Percentiles rank a stretch among this genome's conserved stretches.
Evolutionary conservation across 257 asterid species (phyloP).

Genomic region (Fraxinus americana): DNA sequence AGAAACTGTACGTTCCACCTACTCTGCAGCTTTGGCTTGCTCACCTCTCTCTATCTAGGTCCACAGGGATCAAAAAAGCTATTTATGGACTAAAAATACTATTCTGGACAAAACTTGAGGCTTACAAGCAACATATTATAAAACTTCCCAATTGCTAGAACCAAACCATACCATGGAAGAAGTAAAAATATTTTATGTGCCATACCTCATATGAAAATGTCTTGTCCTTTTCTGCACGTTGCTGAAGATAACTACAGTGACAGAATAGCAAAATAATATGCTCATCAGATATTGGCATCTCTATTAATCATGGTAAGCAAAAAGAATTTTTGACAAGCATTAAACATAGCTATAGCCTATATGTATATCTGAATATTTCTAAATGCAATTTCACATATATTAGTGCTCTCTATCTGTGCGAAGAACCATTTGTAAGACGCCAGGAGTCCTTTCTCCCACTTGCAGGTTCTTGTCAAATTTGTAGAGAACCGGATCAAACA

Average conservation of each 20-base stretch:
- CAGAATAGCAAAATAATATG: slow-evolving; percentile 18
- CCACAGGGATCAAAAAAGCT: background rate
- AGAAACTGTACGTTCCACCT: background rate
- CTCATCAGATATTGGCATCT: slow-evolving; percentile 14
- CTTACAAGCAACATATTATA: background rate
- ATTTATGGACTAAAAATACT: background rate
- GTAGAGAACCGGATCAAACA: background rate
- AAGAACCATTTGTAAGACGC: background rate
- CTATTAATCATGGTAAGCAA: background rate
- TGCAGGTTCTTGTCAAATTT: slow-evolving; percentile 1
- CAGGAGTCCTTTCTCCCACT: slow-evolving; percentile 15
- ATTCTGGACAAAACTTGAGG: background rate
- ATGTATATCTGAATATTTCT: background rate
- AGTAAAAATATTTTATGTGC: background rate
- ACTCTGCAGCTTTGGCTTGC: background rate
- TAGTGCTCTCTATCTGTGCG: background rate
- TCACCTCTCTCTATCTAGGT: background rate
- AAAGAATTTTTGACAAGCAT: slow-evolving; percentile 1
- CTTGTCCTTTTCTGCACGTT: slow-evolving; percentile 71
- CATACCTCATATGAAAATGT: slow-evolving; percentile 89
- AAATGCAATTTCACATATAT: background rate
- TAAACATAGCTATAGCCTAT: background rate
- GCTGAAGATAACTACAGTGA: slow-evolving; percentile 81
- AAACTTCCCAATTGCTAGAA: background rate
- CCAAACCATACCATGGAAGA: background rate